Conservation (phyloP, 441 rosid species). For the Iberis amara region DNA sequence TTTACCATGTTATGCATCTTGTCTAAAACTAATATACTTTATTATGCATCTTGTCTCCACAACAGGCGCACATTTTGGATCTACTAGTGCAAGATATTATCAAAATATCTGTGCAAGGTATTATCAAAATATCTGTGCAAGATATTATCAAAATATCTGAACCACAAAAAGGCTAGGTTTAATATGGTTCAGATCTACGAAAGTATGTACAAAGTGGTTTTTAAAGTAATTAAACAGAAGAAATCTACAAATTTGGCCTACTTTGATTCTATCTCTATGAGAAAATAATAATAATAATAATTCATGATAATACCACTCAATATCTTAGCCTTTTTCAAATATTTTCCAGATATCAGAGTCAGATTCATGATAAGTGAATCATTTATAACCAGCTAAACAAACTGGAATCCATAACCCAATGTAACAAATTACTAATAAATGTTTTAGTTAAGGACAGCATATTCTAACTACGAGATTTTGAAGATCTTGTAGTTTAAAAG, state of each 20-base stretch:
- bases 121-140: no score
- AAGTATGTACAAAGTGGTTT: no score
- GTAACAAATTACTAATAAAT: not conserved
- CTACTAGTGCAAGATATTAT: no score
- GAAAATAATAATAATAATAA: not conserved
- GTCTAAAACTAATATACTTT: not conserved
- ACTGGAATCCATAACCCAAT: conserved; percentile 2
- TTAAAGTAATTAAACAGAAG: not conserved
- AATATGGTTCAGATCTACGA: not conserved
- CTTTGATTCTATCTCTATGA: not conserved
- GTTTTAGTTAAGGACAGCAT: conserved; percentile 13
- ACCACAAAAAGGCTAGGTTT: no score
- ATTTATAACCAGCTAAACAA: not conserved
- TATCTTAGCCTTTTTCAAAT: conserved; percentile 11
- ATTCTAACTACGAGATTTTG: conserved; percentile 3
- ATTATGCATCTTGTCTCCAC: no score
- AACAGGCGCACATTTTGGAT: no score
- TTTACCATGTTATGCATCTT: not conserved
- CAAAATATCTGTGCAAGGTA: no score
- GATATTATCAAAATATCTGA: no score
- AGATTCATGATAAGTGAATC: not conserved
- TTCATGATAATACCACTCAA: not conserved
- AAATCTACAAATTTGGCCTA: not conserved
- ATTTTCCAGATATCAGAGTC: conserved; percentile 10
- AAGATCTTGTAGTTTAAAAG: conserved; percentile 5